A percentile compares a stretch with the other conserved stretches of the same genome.
These are phyloP conservation scores for Chaetomium olivaceum DNA, from an alignment of 2,329 filamentous ascomycete genomes.

Conservation along the genomic window DNA sequence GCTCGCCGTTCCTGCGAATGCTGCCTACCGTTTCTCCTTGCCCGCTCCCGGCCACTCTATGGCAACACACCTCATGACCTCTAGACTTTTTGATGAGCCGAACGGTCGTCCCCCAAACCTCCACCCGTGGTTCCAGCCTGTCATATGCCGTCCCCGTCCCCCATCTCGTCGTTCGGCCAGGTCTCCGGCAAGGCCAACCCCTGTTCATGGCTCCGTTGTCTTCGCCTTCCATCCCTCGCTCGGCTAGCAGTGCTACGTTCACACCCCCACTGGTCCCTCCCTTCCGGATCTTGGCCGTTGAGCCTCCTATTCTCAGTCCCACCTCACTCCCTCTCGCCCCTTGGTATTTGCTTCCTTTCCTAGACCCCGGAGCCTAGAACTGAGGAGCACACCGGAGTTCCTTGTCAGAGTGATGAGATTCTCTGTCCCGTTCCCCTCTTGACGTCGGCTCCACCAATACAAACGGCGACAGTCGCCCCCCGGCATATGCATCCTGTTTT, in stretches of 20 bases:
- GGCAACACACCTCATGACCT: constrained; percentile 30
- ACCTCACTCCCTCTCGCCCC: constrained; percentile 29
- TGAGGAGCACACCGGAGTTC: constrained; percentile 17
- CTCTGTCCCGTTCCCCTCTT: constrained; percentile 34
- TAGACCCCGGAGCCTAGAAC: constrained; percentile 13
- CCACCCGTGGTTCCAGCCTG: constrained; percentile 24
- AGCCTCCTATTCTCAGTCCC: constrained; percentile 30
- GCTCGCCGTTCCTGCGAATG: constrained; percentile 14
- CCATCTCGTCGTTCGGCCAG: constrained; percentile 29
- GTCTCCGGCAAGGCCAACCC: constrained; percentile 24
- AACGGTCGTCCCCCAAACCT: constrained; percentile 23
- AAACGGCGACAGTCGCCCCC: constrained; percentile 41
- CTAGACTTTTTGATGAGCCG: constrained; percentile 20
- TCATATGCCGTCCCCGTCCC: constrained; percentile 28
- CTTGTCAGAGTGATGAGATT: constrained; percentile 23
- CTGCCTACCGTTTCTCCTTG: constrained; percentile 24
- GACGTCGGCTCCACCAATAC: constrained; percentile 40
- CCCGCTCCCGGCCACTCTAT: constrained; percentile 14
- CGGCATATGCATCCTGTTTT: constrained; percentile 44
- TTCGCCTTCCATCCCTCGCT: constrained; percentile 25
- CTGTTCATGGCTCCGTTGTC: constrained; percentile 20
- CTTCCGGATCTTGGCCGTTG: constrained; percentile 27
- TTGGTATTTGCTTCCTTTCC: constrained; percentile 23
- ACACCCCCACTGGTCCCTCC: constrained; percentile 28
- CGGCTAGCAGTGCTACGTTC: constrained; percentile 26